These are phyloP conservation scores for Lipomyces anomalus DNA, from an alignment of 805 yeast species.

Conservation along the genomic window DNA sequence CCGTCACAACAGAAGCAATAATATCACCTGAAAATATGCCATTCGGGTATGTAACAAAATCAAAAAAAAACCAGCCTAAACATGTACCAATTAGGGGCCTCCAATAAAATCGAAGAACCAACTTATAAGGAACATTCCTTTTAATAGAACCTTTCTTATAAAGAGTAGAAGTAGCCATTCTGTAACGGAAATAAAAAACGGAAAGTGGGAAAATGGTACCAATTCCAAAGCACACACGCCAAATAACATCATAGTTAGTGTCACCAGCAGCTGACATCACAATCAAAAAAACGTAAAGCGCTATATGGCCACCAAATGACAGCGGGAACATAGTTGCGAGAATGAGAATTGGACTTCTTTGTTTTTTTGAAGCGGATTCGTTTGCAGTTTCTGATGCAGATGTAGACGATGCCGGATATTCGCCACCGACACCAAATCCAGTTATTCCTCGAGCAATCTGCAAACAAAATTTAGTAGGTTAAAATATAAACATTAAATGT, in stretches of 20 bases:
- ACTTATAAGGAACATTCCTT: slow-evolving; percentile 50
- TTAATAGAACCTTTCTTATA: slow-evolving; percentile 62
- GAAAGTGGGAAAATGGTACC: slow-evolving; percentile 65
- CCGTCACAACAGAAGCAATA: slow-evolving; percentile 47
- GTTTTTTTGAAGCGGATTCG: slow-evolving; percentile 48
- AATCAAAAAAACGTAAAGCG: slow-evolving; percentile 59
- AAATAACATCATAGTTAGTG: slow-evolving; percentile 39
- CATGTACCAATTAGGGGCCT: slow-evolving; percentile 60
- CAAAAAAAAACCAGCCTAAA: slow-evolving; percentile 74
- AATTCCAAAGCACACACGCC: slow-evolving; percentile 63
- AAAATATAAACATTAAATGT: no score
- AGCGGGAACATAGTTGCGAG: slow-evolving; percentile 69
- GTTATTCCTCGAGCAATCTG: slow-evolving; percentile 69
- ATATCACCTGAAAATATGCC: slow-evolving; percentile 64
- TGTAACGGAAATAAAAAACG: slow-evolving; percentile 65
- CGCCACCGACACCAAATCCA: slow-evolving; percentile 77
- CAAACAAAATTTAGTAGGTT: no score
- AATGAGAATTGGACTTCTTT: slow-evolving; percentile 59
- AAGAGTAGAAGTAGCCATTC: slow-evolving; percentile 60
- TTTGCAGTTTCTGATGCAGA: slow-evolving; percentile 70
- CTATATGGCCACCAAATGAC: slow-evolving; percentile 75
- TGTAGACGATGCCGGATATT: slow-evolving; percentile 64
- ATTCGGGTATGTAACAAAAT: slow-evolving; percentile 75
- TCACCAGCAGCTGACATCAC: slow-evolving; percentile 53
- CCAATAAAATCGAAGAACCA: slow-evolving; percentile 66